These are phyloP conservation scores for Arthroderma uncinatum DNA, from an alignment of 2,329 filamentous ascomycete species.

Conservation along the genomic window DNA sequence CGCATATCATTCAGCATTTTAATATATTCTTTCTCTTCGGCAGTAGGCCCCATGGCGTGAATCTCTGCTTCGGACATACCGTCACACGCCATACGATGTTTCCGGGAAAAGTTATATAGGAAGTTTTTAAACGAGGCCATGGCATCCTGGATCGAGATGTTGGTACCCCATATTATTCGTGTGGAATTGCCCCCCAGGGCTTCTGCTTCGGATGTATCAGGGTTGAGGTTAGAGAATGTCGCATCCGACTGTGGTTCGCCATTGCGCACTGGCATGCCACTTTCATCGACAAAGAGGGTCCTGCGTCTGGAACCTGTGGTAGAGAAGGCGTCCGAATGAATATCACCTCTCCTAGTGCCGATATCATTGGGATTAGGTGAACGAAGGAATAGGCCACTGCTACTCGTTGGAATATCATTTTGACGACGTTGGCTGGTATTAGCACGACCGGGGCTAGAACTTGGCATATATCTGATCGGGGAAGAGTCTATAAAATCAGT, in stretches of 20 bases:
- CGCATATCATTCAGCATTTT: conserved; percentile 85
- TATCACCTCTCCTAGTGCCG: conserved; percentile 66
- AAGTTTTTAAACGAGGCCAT: conserved; percentile 85
- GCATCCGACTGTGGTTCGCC: conserved; percentile 45
- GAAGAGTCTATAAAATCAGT: conserved; percentile 59
- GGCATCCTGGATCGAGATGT: conserved; percentile 83
- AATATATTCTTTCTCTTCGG: conserved; percentile 70
- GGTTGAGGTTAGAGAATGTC: conserved; percentile 59
- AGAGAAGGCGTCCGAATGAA: conserved; percentile 64
- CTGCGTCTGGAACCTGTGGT: conserved; percentile 45
- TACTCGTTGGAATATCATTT: conserved; percentile 67
- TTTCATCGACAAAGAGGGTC: conserved; percentile 50
- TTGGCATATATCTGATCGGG: conserved; percentile 80
- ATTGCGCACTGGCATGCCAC: conserved; percentile 48
- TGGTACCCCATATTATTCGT: conserved; percentile 91
- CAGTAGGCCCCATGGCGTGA: conserved; percentile 53
- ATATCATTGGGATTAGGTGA: conserved; percentile 45
- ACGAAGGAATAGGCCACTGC: conserved; percentile 75
- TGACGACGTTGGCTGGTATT: conserved; percentile 45
- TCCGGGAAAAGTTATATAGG: conserved; percentile 77
- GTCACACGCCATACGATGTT: conserved; percentile 86
- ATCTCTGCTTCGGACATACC: conserved; percentile 70
- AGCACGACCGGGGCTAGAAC: conserved; percentile 67
- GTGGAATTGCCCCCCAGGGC: conserved; percentile 69
- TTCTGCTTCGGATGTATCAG: conserved; percentile 85